Percentiles rank a stretch among this genome's conserved stretches.
Conservation (phyloP, 2,329 filamentous ascomycete species). For the Penicillium griseofulvum region DNA sequence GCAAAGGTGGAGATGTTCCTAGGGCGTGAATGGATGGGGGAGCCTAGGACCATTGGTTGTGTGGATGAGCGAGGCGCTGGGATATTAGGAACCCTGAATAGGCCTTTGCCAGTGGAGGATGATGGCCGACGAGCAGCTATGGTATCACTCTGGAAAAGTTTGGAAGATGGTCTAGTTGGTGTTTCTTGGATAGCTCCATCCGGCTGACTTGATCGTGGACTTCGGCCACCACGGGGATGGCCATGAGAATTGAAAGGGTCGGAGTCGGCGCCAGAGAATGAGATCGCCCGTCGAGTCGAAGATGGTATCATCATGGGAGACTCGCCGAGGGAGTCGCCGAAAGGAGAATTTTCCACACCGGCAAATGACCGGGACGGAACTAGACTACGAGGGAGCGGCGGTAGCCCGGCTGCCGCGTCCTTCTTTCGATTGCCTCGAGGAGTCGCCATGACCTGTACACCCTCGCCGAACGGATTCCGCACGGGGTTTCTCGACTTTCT, state of each 20-base stretch:
- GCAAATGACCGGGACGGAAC: slow-evolving; percentile 29
- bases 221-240: background rate
- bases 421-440: slow-evolving; percentile 41
- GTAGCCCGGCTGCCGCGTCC: slow-evolving; percentile 28
- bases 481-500: slow-evolving; percentile 44
- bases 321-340: slow-evolving; percentile 27
- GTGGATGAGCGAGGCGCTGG: slow-evolving; percentile 24
- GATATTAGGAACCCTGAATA: slow-evolving; percentile 28
- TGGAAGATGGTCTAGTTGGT: slow-evolving; percentile 36
- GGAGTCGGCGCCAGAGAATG: slow-evolving; percentile 25
- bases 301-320: slow-evolving; percentile 35
- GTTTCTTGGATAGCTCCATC: slow-evolving; percentile 38
- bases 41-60: slow-evolving; percentile 26
- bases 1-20: slow-evolving; percentile 9
- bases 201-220: slow-evolving; percentile 1
- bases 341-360: slow-evolving; percentile 27
- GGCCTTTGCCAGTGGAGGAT: slow-evolving; percentile 19
- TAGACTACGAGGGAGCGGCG: slow-evolving; percentile 27
- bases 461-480: slow-evolving; percentile 41
- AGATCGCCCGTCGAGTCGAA: slow-evolving; percentile 30
- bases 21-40: slow-evolving; percentile 28
- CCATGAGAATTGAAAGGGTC: slow-evolving; percentile 16
- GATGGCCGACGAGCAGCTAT: slow-evolving; percentile 11
- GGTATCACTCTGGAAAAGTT: slow-evolving; percentile 18
- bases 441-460: slow-evolving; percentile 51